Conservation (phyloP, 1,284 basidiomycete species). For the Trichosporon asahii region DNA sequence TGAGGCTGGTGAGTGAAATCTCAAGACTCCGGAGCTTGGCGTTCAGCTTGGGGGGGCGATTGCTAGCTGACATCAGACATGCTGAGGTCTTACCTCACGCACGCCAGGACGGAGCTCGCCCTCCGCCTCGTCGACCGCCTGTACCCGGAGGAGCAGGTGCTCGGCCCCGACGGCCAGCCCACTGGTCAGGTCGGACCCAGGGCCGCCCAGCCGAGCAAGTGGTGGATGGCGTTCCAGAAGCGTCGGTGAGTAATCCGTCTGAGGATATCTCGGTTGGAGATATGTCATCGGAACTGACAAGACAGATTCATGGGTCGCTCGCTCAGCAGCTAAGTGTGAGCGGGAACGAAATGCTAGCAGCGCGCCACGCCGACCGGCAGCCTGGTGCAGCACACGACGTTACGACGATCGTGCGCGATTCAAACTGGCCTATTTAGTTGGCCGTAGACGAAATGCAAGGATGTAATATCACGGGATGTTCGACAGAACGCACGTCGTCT, state of each 20-base stretch:
- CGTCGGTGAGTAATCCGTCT: constrained; percentile 52
- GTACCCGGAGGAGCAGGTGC: constrained; percentile 57
- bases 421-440: constrained; percentile 4
- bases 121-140: constrained; percentile 79
- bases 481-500: not conserved
- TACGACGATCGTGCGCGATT: not conserved
- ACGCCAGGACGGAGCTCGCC: constrained; percentile 88
- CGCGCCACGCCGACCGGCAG: not conserved
- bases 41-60: not conserved
- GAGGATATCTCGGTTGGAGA: not conserved
- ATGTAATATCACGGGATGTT: not conserved
- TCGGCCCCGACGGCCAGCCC: constrained; percentile 55
- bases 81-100: constrained; percentile 84
- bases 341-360: not conserved
- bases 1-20: constrained; percentile 68
- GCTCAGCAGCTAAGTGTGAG: constrained; percentile 12
- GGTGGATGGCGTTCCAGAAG: constrained; percentile 99
- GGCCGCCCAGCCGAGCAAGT: constrained; percentile 80
- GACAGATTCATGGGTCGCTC: constrained; percentile 23
- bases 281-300: not conserved
- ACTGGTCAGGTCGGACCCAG: constrained; percentile 54
- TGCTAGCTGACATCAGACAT: constrained; percentile 33
- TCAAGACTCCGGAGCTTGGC: not conserved
- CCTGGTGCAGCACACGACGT: not conserved
- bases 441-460: constrained; percentile 11